Evolutionary conservation across 1,139 yeast species (phyloP), one percentile per base, ranked within the genome.

Genomic region (Insectozyma bohioensis): DNA sequence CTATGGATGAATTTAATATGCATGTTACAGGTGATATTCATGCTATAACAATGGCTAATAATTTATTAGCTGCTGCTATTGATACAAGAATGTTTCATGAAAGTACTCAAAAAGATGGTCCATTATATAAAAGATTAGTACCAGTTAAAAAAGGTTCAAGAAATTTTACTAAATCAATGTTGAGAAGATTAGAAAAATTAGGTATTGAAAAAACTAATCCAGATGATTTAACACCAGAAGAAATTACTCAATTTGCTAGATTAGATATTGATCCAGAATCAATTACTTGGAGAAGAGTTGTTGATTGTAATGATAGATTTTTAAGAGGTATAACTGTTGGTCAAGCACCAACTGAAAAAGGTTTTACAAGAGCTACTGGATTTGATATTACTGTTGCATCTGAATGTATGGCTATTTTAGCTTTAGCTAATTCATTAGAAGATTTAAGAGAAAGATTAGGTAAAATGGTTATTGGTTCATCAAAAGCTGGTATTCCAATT

Each of bases 1-100:
- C 94, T 33, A 84, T 84, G 92, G 94, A 84, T 56, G 92, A 84
- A 56, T 84, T 84, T 63, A 84, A 84, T 61, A 75, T 84, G 82
- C 92, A 84, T 57, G 68, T 84, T 44, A 84, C 92, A 31, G 94
- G 94, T 54, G 94, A 84, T 57, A 84, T 84, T 40, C 92, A 84
- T 54, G 90, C 92, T 22, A 82, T 84, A 45, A 78, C 85, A 33
- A 84, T 83, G 26, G 92, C 94, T 12, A 85, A 82, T 49, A 84
- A 84, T 61, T 66, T 84, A 48, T 64, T 84, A 39, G 86, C 90
- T 43, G 92, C 94, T 37, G 92, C 92, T 26, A 80, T 84, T 36
- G 94, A 84, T 59, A 82, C 94, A 9, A 74, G 94, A 63, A 80
- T 82, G 72, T 84, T 84, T 70, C 94, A 84, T 51, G 94, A 84